Evolutionary conservation across 2,329 filamentous ascomycete species (phyloP), one percentile per base, ranked within the genome.

Genomic region (Ceratocystis cacaofunesta): DNA sequence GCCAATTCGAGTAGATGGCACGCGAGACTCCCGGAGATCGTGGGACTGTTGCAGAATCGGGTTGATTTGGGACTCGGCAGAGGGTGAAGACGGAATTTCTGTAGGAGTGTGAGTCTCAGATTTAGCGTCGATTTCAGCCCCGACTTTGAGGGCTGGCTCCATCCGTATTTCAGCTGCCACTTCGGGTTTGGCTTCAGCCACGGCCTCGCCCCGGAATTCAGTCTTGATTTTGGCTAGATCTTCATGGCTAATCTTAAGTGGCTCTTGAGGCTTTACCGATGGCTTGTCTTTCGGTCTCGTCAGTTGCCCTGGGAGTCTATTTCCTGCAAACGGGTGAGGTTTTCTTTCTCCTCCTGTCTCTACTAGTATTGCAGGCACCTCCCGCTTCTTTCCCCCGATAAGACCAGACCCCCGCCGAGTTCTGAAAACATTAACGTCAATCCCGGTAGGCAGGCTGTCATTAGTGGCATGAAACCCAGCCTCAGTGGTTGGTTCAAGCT

Each of bases 1-100:
- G 55, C 92, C 88, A 63, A 99, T 76, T 3, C 94, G 85, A 6
- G 91, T 90, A 0, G 94, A 89, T 1, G 94, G 94, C 0, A 99
- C 92, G 68, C 85, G 86, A 8, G 94, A 99, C 72, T 97, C 92
- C 65, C 87, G 82, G 73, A 99, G 85, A 68, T 87, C 80, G 72
- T 95, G 90, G 3, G 74, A 69, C 10, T 74, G 70, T 41, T 71
- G 67, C 63, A 72, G 69, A 32, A 72, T 67, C 32, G 64, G 64
- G 36, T 68, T 68, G 19, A 57, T 22, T 15, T 65, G 28, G 15
- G 63, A 61, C 19, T 64, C 55, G 15, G 15, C n/a, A 7, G 62
- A 7, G 50, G 50, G 50, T 50, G 7, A 12, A 12, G 36, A 25
- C 22, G 19, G 64, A 7, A 2, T 12, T 7, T 19, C 19, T 10